Evolutionary conservation across 2,329 filamentous ascomycete genomes (phyloP).

Genomic region (Juglanconis juglandina): DNA sequence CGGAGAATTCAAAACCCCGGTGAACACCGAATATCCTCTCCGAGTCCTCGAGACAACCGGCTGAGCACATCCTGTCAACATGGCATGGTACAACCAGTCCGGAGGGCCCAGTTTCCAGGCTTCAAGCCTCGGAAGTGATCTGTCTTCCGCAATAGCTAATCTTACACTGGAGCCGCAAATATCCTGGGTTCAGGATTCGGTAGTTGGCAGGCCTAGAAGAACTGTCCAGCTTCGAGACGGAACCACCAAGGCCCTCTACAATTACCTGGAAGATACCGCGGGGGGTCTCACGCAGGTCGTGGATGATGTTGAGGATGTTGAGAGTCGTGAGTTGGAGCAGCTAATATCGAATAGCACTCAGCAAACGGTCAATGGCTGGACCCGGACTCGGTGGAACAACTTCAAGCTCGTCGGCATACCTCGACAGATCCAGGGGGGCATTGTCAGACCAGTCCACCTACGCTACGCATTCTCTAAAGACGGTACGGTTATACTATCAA

Average conservation of each 20-base stretch:
- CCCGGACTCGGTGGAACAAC: neutral
- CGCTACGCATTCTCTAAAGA: neutral
- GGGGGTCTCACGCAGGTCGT: neutral
- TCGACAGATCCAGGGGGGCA: neutral
- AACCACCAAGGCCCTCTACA: neutral
- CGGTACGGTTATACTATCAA: neutral
- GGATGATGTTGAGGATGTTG: neutral
- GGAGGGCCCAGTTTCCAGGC: no score
- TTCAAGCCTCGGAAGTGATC: no score
- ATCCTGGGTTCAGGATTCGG: no score
- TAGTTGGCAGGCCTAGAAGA: no score
- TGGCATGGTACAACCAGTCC: no score
- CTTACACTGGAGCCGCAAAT: no score
- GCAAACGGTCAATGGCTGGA: neutral
- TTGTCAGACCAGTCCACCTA: neutral
- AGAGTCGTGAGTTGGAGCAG: neutral
- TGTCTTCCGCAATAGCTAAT: no score
- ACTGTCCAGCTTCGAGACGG: no score
- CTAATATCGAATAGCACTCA: neutral
- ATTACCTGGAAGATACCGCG: neutral
- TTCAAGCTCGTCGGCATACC: neutral
- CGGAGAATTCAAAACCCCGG: no score
- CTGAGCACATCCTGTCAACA: no score
- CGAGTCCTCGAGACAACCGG: no score
- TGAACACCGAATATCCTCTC: no score